These are phyloP conservation scores for Xylaria cubensis DNA, from an alignment of 495 filamentous ascomycete genomes.

Conservation along the genomic window DNA sequence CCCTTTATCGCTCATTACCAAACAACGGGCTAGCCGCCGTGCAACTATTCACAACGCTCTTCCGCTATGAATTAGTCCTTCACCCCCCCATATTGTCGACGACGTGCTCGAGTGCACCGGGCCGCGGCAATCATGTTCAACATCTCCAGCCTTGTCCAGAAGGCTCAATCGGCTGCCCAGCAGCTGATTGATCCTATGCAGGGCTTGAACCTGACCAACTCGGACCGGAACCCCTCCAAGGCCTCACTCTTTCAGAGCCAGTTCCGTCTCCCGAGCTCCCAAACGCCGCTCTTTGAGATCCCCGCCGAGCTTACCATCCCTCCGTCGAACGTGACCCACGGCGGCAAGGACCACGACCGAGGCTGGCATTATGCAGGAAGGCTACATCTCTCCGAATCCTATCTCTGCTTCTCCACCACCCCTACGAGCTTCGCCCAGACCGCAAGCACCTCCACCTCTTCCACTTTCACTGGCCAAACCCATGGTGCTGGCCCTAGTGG, in stretches of 20 bases:
- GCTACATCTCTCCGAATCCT: conserved; percentile 91
- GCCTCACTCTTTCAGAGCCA: conserved; percentile 92
- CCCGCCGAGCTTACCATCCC: conserved; percentile 91
- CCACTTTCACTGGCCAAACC: conserved; percentile 83
- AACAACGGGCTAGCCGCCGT: not conserved
- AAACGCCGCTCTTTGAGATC: conserved; percentile 93
- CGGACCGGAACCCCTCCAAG: conserved; percentile 85
- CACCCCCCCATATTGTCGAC: conserved; percentile 29
- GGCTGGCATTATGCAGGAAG: conserved; percentile 92
- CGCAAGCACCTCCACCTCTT: conserved; percentile 76
- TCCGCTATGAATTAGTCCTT: conserved; percentile 42
- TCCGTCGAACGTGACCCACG: conserved; percentile 63
- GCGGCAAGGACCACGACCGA: conserved; percentile 66
- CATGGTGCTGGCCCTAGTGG: conserved; percentile 91
- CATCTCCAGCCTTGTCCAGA: conserved; percentile 88
- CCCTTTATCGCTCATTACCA: conserved; percentile 1
- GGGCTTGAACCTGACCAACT: conserved; percentile 68
- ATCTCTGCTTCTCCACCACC: conserved; percentile 94
- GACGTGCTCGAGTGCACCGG: conserved; percentile 38
- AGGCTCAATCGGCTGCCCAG: conserved; percentile 70
- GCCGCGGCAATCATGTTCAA: conserved; percentile 63
- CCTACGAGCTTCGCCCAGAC: conserved; percentile 83
- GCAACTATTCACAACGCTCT: not conserved
- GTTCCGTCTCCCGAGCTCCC: conserved; percentile 90
- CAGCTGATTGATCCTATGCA: conserved; percentile 88